Conservation (phyloP, 2,329 filamentous ascomycete species). For the Clathrospora elynae region DNA sequence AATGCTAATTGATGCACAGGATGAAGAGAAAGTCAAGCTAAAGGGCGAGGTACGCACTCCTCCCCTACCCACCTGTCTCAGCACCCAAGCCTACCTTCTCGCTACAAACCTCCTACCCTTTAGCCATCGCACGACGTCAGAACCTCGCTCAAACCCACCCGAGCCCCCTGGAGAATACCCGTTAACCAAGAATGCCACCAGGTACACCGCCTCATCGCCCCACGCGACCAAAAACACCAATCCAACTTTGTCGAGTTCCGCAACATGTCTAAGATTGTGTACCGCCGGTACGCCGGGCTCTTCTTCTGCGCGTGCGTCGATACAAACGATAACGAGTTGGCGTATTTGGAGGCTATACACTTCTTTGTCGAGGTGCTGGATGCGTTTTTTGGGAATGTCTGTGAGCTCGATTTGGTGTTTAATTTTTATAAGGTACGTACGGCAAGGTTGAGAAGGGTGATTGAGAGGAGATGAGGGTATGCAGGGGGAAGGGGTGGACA, state of each 20-base stretch:
- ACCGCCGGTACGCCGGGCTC: constrained; percentile 93
- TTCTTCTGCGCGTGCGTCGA: constrained; percentile 99
- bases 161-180: no score
- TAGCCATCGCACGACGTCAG: neutral
- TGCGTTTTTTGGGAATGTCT: constrained; percentile 98
- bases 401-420: constrained; percentile 87
- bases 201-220: constrained; percentile 96
- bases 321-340: constrained; percentile 97
- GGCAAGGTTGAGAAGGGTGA: neutral
- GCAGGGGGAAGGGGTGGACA: neutral
- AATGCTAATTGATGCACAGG: constrained; percentile 53
- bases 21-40: constrained; percentile 98
- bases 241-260: constrained; percentile 98
- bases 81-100: constrained; percentile 1
- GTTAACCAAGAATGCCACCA: constrained; percentile 46
- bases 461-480: neutral
- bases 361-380: constrained; percentile 99
- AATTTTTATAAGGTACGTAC: constrained; percentile 69
- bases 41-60: constrained; percentile 80
- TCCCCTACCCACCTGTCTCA: constrained; percentile 8
- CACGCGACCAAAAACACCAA: constrained; percentile 98
- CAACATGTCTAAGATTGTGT: constrained; percentile 89
- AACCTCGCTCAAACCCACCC: neutral
- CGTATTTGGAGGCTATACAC: constrained; percentile 95
- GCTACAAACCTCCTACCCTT: constrained; percentile 5